Evolutionary conservation across 441 rosid genomes (phyloP).

Genomic region (Erysimum cheiri): DNA sequence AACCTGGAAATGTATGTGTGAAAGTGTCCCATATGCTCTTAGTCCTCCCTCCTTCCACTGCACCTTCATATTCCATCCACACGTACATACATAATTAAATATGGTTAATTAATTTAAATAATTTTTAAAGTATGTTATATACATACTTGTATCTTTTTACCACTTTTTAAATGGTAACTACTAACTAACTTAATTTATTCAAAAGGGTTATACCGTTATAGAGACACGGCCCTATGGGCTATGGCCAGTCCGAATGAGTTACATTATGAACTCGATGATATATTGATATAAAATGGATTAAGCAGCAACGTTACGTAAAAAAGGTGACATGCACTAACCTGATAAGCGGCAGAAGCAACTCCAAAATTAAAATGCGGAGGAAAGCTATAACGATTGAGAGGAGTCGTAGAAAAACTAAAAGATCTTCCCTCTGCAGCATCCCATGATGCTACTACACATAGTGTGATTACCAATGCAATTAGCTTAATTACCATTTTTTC

Average conservation of each 20-base stretch:
- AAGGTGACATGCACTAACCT: background rate
- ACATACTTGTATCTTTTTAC: too few relatives aligned
- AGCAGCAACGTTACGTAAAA: too few relatives aligned
- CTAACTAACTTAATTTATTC: too few relatives aligned
- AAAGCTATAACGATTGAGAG: conserved; percentile 4
- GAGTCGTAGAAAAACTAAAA: background rate
- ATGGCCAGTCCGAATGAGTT: too few relatives aligned
- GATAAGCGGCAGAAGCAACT: conserved; percentile 9
- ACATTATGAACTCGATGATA: too few relatives aligned
- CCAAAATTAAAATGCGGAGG: conserved; percentile 1
- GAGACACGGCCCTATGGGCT: too few relatives aligned
- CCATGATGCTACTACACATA: background rate
- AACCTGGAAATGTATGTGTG: background rate
- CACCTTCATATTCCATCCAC: background rate
- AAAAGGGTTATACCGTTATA: too few relatives aligned
- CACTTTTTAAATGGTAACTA: too few relatives aligned
- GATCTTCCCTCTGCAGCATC: conserved; percentile 1
- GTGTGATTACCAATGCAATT: background rate
- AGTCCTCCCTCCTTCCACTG: background rate
- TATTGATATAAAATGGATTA: too few relatives aligned
- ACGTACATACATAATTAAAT: background rate
- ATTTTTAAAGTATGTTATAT: too few relatives aligned
- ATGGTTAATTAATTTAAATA: too few relatives aligned
- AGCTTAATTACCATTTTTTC: background rate
- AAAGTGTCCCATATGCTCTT: background rate